Base-by-base conservation (phyloP, 345 rosid genomes). In the Viola odorata region DNA sequence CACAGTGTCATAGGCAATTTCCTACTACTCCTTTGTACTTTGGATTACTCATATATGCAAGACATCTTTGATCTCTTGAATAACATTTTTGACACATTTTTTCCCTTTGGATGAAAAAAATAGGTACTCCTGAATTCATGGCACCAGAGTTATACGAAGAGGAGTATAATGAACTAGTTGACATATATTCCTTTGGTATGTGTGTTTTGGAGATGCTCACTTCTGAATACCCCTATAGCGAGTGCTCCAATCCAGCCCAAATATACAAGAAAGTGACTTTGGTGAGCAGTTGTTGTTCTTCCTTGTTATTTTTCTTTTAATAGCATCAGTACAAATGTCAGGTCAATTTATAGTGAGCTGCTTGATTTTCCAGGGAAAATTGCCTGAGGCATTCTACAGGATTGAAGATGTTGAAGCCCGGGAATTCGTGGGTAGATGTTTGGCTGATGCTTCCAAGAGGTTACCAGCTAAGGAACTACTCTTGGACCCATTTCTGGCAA, bases 1-100 rank as follows among this genome's bases (percentile, higher is more conserved):
- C 98, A 87, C 64, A 92, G 98, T 66, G 89, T 87, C 71, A 87
- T 91, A 77, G 98, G 97, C 57, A 77, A 52, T 42, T 47, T 57
- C 52, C 41, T 37, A 1, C 41, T 37, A 1, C 5, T 42, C 32
- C 59, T 5, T 50, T 37, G 8, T 14, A 47, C 52, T 53, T 7
- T 37, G 5, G 3, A 41, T 13, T 44, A 14, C 17, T 3, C 37
- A 17, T 40, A 7, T 8, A 13, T 10, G 3, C 8, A 57, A 5
- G 42, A 50, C 9, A 66, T 50, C 9, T 58, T 41, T 5, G 47
- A 45, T 65, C 42, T 49, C 14, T 45, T 1, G 8, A 37, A 1
- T 5, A 40, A 5, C 10, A 55, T 49, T 13, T 3, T 12, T 16
- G 32, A 23, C 50, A 47, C 7, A 47, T 7, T 17, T 62, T 16